phyloP scores from a whole-genome alignment of 2,329 filamentous ascomycete genomes.

The Macrophomina pseudophaseolina region DNA sequence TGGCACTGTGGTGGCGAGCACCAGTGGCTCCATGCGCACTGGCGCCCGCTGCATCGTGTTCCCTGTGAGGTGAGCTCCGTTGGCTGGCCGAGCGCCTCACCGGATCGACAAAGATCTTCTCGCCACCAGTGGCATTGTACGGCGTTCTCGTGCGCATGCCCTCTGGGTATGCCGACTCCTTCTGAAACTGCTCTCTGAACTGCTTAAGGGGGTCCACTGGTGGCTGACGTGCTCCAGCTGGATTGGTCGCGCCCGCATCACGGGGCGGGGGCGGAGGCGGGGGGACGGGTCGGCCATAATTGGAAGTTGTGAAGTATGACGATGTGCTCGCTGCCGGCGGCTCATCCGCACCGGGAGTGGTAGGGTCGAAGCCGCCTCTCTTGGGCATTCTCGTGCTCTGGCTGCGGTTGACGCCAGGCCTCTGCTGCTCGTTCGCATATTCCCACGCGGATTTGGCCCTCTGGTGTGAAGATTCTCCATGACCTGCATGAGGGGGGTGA shows the following conservation, averaged over 20 bases:
- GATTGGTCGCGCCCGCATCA: neutral
- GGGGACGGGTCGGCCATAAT: conserved; percentile 31
- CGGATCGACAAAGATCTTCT: conserved; percentile 61
- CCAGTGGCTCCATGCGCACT: neutral
- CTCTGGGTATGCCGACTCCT: conserved; percentile 51
- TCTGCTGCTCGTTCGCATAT: conserved; percentile 34
- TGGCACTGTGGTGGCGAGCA: conserved; percentile 25
- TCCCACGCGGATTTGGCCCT: conserved; percentile 27
- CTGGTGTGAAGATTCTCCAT: conserved; percentile 11
- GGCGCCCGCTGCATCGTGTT: conserved; percentile 29
- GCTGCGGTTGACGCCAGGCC: conserved; percentile 44
- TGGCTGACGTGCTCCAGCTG: conserved; percentile 38
- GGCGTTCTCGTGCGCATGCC: conserved; percentile 56
- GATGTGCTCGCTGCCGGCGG: conserved; percentile 59
- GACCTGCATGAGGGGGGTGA: neutral
- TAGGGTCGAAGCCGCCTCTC: conserved; percentile 63
- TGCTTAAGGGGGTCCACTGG: conserved; percentile 46
- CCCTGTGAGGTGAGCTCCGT: conserved; percentile 52
- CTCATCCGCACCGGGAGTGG: conserved; percentile 64
- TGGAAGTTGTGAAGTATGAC: conserved; percentile 50
- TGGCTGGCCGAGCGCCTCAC: conserved; percentile 60
- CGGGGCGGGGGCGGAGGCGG: conserved; percentile 31
- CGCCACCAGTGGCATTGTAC: conserved; percentile 59
- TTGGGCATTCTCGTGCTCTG: conserved; percentile 52
- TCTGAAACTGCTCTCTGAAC: conserved; percentile 37